Percentiles rank a stretch among this genome's conserved stretches.
Conservation (phyloP, 228 moss, liverwort and hornwort genomes). For the Sphagnum magellanicum region DNA sequence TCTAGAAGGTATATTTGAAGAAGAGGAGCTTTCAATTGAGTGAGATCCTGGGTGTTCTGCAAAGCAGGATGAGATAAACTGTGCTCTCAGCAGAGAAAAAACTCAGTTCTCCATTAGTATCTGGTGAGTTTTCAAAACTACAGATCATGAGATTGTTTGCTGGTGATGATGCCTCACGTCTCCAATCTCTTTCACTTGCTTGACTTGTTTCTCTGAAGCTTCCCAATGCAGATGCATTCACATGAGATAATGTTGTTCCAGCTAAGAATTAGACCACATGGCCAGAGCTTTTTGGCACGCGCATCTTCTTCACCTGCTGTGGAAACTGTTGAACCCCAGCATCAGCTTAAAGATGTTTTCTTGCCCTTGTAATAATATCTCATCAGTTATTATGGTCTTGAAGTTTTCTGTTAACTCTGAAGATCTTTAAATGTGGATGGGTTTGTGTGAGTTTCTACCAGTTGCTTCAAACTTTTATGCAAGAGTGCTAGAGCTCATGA, state of each 20-base stretch:
- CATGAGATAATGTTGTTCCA: background rate
- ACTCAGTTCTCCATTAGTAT: slow-evolving; percentile 21
- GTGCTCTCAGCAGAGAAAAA: slow-evolving; percentile 18
- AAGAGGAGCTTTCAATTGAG: slow-evolving; percentile 22
- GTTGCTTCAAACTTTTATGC: background rate
- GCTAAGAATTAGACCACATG: slow-evolving; percentile 78
- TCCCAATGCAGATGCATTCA: no score
- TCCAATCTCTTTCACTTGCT: no score
- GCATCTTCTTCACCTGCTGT: slow-evolving; percentile 83
- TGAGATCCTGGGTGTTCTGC: slow-evolving; percentile 5
- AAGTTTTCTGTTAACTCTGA: background rate
- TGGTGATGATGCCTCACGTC: background rate
- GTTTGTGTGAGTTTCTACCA: background rate
- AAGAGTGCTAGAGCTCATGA: no score
- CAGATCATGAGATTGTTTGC: background rate
- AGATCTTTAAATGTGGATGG: background rate
- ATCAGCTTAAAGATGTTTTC: slow-evolving; percentile 62
- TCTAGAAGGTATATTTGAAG: slow-evolving; percentile 52
- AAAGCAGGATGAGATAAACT: slow-evolving; percentile 14
- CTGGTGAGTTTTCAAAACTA: slow-evolving; percentile 13
- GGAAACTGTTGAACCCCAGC: slow-evolving; percentile 80
- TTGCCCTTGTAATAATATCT: background rate
- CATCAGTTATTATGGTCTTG: background rate
- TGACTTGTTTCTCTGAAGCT: no score
- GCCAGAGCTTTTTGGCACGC: slow-evolving; percentile 66